phyloP scores from a whole-genome alignment of 768 basidiomycete species.

The Serendipita sp. region DNA sequence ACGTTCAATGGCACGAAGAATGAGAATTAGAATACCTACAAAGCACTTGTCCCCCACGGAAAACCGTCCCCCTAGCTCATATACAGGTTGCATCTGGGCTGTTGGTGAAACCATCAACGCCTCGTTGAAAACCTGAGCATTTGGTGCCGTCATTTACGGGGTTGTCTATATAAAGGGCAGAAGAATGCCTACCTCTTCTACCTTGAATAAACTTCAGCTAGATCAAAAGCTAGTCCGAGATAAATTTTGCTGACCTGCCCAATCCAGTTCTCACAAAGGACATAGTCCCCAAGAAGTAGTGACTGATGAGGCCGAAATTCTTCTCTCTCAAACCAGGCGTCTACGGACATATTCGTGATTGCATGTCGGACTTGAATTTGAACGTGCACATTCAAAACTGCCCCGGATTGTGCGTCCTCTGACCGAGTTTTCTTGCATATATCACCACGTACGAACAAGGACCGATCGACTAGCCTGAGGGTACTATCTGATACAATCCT shows the following conservation, averaged over 20 bases:
- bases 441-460: slow-evolving; percentile 45
- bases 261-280: slow-evolving; percentile 72
- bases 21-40: slow-evolving; percentile 26
- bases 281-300: slow-evolving; percentile 67
- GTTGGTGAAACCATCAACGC: slow-evolving; percentile 49
- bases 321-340: slow-evolving; percentile 44
- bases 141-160: slow-evolving; percentile 9
- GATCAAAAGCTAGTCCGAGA: slow-evolving; percentile 8
- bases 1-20: slow-evolving; percentile 1
- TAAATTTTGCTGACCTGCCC: slow-evolving; percentile 44
- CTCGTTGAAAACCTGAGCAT: slow-evolving; percentile 63
- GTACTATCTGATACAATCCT: slow-evolving; percentile 59
- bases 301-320: slow-evolving; percentile 43
- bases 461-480: slow-evolving; percentile 57
- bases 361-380: slow-evolving; percentile 60
- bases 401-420: slow-evolving; percentile 50
- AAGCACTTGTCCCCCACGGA: slow-evolving; percentile 58
- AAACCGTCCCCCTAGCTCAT: slow-evolving; percentile 62
- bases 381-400: slow-evolving; percentile 48
- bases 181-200: slow-evolving; percentile 51
- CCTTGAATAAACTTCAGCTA: slow-evolving; percentile 24
- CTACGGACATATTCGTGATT: slow-evolving; percentile 41
- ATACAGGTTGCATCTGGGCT: slow-evolving; percentile 44
- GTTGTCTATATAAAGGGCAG: neutral
- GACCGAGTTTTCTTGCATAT: slow-evolving; percentile 65